Percentiles rank a stretch among this genome's conserved stretches.
Conservation (phyloP, 2,329 filamentous ascomycete genomes). For the Paecilomyces variotii region DNA sequence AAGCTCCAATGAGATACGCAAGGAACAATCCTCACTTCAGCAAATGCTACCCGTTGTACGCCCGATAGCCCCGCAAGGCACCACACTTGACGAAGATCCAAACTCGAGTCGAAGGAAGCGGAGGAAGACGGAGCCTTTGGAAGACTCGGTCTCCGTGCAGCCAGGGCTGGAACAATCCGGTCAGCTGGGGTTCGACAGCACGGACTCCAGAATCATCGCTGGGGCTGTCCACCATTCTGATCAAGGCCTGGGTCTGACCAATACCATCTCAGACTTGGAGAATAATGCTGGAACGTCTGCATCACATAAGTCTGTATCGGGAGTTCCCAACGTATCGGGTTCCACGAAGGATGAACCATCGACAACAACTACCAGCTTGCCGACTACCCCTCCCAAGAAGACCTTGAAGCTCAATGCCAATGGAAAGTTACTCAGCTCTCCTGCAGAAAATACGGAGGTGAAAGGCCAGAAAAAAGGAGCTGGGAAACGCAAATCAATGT, state of each 20-base stretch:
- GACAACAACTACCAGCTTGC: background rate
- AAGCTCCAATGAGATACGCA: background rate
- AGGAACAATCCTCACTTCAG: background rate
- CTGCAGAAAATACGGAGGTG: slow-evolving; percentile 10
- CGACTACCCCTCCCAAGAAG: slow-evolving; percentile 44
- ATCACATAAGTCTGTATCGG: background rate
- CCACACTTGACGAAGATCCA: slow-evolving; percentile 21
- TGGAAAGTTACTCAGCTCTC: slow-evolving; percentile 36
- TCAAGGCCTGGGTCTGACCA: background rate
- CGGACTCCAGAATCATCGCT: background rate
- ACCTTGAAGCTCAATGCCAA: slow-evolving; percentile 35
- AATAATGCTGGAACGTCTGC: background rate
- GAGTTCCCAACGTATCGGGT: background rate
- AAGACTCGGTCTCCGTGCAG: slow-evolving; percentile 2
- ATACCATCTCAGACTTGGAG: background rate
- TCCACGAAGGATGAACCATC: background rate
- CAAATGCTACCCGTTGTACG: slow-evolving; percentile 1
- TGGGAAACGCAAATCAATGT: slow-evolving; percentile 27
- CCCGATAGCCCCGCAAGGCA: background rate
- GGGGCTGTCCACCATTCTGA: background rate
- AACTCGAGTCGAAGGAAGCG: slow-evolving; percentile 28
- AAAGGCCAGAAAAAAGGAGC: slow-evolving; percentile 11
- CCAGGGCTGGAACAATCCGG: background rate
- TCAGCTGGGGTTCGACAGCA: background rate
- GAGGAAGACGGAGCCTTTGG: slow-evolving; percentile 20